Conservation (phyloP, 257 asterid species). For the Nyctanthes arbortristis region DNA sequence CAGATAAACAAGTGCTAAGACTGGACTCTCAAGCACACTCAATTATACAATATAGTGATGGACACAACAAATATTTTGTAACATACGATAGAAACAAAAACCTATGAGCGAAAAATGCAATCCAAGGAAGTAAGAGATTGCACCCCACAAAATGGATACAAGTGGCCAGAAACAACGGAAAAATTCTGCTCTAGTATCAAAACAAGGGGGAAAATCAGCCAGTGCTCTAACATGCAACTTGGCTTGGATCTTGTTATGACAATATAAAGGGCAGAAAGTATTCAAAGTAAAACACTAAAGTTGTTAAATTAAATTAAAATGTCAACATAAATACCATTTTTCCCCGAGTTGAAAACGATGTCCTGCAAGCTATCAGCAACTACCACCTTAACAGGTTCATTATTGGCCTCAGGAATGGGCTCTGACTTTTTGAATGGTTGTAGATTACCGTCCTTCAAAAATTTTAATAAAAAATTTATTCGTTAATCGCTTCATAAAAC, state of each 20-base stretch:
- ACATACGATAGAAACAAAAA: too few relatives aligned
- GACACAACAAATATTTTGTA: too few relatives aligned
- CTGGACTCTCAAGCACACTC: not conserved
- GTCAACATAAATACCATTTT: slow-evolving; percentile 48
- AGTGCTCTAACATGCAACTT: not conserved
- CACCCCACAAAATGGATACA: not conserved
- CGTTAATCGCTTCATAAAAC: slow-evolving; percentile 22
- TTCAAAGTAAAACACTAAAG: slow-evolving; percentile 2
- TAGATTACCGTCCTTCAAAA: slow-evolving; percentile 57
- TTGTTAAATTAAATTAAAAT: slow-evolving; percentile 13
- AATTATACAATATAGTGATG: not conserved
- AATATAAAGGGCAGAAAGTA: slow-evolving; percentile 12
- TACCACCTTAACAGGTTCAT: slow-evolving; percentile 77
- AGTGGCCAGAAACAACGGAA: not conserved
- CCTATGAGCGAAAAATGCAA: not conserved
- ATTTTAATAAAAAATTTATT: slow-evolving; percentile 11
- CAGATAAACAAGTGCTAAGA: not conserved
- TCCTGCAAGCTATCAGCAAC: slow-evolving; percentile 75
- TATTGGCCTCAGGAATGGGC: slow-evolving; percentile 65
- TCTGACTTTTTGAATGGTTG: slow-evolving; percentile 66
- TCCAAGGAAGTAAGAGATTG: not conserved
- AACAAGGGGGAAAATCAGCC: not conserved
- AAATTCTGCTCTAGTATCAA: not conserved
- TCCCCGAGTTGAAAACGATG: slow-evolving; percentile 56
- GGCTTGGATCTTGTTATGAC: not conserved